Base-by-base conservation (phyloP, 2,329 filamentous ascomycete genomes). In the Sporothrix variecibatus region DNA sequence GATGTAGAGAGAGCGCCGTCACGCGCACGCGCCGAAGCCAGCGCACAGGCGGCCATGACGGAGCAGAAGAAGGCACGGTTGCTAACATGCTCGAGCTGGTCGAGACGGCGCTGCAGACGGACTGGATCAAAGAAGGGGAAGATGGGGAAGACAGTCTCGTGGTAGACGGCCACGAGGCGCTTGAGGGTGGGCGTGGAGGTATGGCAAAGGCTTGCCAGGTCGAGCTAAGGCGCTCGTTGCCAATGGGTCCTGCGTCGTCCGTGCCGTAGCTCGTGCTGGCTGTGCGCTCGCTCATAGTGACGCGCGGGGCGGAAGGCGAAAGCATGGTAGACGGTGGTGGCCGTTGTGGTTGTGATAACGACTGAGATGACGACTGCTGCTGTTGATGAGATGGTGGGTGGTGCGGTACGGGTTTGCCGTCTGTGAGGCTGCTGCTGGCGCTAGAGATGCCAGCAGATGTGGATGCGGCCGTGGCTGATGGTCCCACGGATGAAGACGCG, bases 11-110 rank as follows among this genome's bases (percentile, higher is more conserved):
- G 60, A 9, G 75, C 75, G n/a, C 75, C 78, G 56, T 79, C 78
- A 8, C 78, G 75, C 28, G 78, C 73, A 3, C 78, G 76, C 2
- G 77, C 78, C 6, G 76, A 75, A 12, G 76, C 73, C 43, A 79
- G 74, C 9, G 78, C 78, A 20, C 76, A 77, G 40, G 76, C 78
- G 26, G 78, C 77, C 78, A 78, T 79, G 72, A 78, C 72, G 28
- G 77, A 78, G 46, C 76, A 78, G 72, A 79, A 79, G 74, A 79
- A 78, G 69, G 75, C 74, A 20, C 77, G 77, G 67, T 77, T 78
- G 49, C 71, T 76, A n/a, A 73, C 75, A 58, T 78, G 78, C 46
- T 79, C 77, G 49, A 78, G 74, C 68, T 26, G 40, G 53, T 75
- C 75, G 43, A 79, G 75, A 26, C 78, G 76, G 31, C 74, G 74